Base-by-base conservation (phyloP, 768 basidiomycete species). In the Sistotremastrum niveocremeum region DNA sequence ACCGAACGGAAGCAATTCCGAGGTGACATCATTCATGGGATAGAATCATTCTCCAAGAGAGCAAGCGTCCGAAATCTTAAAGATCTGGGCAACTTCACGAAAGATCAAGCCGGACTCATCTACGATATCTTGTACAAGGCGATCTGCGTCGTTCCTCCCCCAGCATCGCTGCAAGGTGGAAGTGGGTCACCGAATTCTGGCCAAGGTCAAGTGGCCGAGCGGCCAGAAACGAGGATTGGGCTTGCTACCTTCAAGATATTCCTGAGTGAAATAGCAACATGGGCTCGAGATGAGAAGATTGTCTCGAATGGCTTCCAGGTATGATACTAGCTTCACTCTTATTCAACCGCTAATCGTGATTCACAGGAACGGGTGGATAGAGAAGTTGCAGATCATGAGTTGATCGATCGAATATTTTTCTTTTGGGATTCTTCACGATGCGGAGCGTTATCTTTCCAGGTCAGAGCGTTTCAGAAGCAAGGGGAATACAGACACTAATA, bases 241-340 rank as follows among this genome's bases (percentile, higher is more conserved):
- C 60, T 91, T 12, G 67, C 65, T 51, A 95, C 93, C 2, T 99
- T 97, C 69, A 77, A 76, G 52, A 72, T 81, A 42, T 95, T 97
- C 66, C 62, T 99, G 52, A 87, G 84, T 53, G 90, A 95, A 62
- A 73, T 98, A 41, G 84, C 81, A 30, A 91, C 90, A 0, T 99
- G 95, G 95, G 94, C 93, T 1, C 66, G 95, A 53, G 81, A 93
- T 56, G 95, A 98, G 63, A 84, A 81, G 63, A 74, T 97, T 42
- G 88, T 93, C 28, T 75, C 73, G 55, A 98, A 95, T 64, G 93
- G 87, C 2, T 90, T 97, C 59, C 83, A 88, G 67, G 86, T 84
- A 51, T 6, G 56, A 42, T 11, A 44, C 52, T 48, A 42, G 35
- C 35, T 5, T 42, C 31, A 12, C 8, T 4, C 29, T 4, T 29